Conservation (phyloP, 768 basidiomycete genomes). For the Phlegmacium glaucopus region DNA sequence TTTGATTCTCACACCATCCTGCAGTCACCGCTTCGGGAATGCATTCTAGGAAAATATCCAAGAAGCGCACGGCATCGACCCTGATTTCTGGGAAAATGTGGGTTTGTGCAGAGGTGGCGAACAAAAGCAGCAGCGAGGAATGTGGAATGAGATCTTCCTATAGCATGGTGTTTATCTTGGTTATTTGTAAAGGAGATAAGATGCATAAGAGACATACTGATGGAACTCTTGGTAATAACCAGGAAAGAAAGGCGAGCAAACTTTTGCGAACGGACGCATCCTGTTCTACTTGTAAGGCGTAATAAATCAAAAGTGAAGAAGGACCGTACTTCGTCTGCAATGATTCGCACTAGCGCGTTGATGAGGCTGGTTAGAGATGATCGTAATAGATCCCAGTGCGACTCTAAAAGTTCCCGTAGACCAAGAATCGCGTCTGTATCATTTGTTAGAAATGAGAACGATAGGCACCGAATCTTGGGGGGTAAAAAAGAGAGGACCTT, state of each 20-base stretch:
- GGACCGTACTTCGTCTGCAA: slow-evolving; percentile 73
- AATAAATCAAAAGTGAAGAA: background rate
- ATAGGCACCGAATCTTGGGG: background rate
- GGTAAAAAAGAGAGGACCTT: slow-evolving; percentile 59
- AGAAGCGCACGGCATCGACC: slow-evolving; percentile 80
- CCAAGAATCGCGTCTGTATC: slow-evolving; percentile 68
- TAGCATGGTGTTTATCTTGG: background rate
- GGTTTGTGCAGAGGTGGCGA: slow-evolving; percentile 86
- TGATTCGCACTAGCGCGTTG: slow-evolving; percentile 60
- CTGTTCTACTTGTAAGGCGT: slow-evolving; percentile 35
- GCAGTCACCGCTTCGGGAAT: slow-evolving; percentile 65
- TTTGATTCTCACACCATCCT: slow-evolving; percentile 59
- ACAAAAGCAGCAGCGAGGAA: slow-evolving; percentile 71
- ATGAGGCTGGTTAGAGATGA: slow-evolving; percentile 53
- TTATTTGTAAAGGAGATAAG: background rate
- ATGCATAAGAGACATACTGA: slow-evolving; percentile 34
- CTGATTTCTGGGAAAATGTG: slow-evolving; percentile 96
- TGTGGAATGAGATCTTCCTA: slow-evolving; percentile 77
- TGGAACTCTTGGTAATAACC: slow-evolving; percentile 67
- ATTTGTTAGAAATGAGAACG: background rate
- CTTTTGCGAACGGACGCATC: slow-evolving; percentile 78
- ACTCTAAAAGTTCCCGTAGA: slow-evolving; percentile 66
- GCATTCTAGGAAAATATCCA: slow-evolving; percentile 69
- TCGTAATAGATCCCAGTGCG: slow-evolving; percentile 52
- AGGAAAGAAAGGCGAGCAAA: slow-evolving; percentile 62